phyloP scores from a whole-genome alignment of 75 land plant genomes.

The Cryptomeria japonica region DNA sequence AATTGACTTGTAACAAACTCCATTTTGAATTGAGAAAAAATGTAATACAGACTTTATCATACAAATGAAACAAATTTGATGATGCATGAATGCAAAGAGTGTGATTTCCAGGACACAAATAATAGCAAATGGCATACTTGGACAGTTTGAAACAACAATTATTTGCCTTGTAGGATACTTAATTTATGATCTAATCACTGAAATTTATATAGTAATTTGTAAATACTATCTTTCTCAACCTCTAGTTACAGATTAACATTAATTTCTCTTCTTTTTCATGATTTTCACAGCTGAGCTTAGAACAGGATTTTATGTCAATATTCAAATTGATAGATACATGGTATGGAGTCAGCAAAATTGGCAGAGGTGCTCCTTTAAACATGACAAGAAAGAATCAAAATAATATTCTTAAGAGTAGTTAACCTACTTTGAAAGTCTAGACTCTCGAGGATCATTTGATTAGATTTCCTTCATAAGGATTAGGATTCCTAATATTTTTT shows the following conservation, averaged over 20 bases:
- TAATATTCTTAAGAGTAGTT: neutral
- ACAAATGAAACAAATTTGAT: neutral
- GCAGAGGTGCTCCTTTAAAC: neutral
- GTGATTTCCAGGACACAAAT: neutral
- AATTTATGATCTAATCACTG: neutral
- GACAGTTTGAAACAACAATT: neutral
- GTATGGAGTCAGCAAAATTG: neutral
- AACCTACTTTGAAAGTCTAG: neutral
- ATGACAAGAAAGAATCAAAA: neutral
- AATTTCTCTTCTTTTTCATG: neutral
- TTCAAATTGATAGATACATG: neutral
- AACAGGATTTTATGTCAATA: neutral
- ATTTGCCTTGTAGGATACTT: neutral
- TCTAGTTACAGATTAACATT: neutral
- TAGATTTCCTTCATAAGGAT: neutral
- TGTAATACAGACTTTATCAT: neutral
- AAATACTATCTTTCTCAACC: neutral
- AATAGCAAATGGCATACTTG: neutral
- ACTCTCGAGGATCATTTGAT: neutral
- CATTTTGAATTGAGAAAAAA: neutral
- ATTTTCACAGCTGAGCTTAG: neutral
- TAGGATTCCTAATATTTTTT: neutral
- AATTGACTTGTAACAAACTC: neutral
- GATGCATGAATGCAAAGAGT: neutral
- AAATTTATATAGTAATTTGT: neutral